Evolutionary conservation across 176 grass and related monocot species (phyloP), one percentile per base, ranked within the genome.

Genomic region (Rhynchospora pubera): DNA sequence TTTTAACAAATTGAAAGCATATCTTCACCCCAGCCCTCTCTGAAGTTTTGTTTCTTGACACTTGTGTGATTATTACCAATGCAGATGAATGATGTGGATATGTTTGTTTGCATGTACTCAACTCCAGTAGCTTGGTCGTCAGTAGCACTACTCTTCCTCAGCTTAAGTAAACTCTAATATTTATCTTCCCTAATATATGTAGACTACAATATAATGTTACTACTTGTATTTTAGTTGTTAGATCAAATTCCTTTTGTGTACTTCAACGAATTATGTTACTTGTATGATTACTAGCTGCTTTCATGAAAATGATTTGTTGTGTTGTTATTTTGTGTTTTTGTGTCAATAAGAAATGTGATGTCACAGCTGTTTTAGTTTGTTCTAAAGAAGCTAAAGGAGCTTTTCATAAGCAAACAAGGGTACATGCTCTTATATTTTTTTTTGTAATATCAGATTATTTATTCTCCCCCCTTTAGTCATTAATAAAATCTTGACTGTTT

Each of bases 41-140:
- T 51, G 9, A 51, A 51, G 48, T 51, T 64, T 23, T 21, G 19
- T 44, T 69, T 0, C 13, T 67, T 34, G 18, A 32, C 58, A 61
- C 12, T 65, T 75, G 16, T 77, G 6, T 32, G 21, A 77, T 77
- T 77, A 22, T 32, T 30, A 18, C 26, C 5, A 77, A 77, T 18
- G 72, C 72, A 77, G 72, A 77, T 55, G 72, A 56, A 47, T 77
- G 50, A 77, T 77, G 72, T 24, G 14, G 48, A 77, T 23, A 55
- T 8, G 23, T 55, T 77, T 32, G 3, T 48, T 77, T 77, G 50
- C 72, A 77, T 53, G 48, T 34, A 56, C 55, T 46, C 24, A 30
- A 46, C 50, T 51, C 45, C 9, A 56, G 50, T 34, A 30, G 48
- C 5, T 74, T 28, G 71, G 23, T 76, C 22, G 15, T n/a, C 15